phyloP scores from a whole-genome alignment of 257 asterid species.

The Leonotis leonurus region DNA sequence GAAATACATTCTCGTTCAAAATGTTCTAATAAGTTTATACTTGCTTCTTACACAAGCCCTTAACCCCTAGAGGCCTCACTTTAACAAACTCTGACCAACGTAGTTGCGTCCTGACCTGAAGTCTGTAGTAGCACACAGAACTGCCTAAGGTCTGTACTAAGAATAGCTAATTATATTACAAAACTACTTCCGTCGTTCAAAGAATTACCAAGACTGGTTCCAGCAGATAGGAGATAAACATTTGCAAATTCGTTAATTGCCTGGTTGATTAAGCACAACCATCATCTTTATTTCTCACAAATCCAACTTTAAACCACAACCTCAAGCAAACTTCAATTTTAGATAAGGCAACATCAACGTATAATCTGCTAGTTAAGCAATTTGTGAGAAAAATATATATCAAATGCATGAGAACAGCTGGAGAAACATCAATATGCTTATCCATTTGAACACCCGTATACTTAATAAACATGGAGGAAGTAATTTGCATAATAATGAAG shows the following conservation, averaged over 20 bases:
- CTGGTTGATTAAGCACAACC: neutral
- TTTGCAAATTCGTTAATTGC: neutral
- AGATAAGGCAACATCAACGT: no score
- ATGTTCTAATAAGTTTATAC: neutral
- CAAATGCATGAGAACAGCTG: neutral
- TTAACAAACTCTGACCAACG: neutral
- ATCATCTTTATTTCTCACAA: neutral
- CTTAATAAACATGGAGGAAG: neutral
- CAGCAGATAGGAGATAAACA: neutral
- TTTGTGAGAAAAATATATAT: neutral
- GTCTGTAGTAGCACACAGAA: neutral
- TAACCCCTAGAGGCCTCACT: neutral
- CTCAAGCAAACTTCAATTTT: neutral
- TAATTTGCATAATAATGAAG: neutral
- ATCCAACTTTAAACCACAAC: conserved; percentile 1
- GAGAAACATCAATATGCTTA: neutral
- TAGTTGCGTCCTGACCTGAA: neutral
- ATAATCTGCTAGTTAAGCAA: neutral
- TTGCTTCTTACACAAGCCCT: conserved; percentile 1
- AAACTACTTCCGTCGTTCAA: neutral
- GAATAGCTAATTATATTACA: neutral
- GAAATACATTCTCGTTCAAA: neutral
- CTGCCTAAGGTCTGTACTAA: neutral
- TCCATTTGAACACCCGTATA: neutral
- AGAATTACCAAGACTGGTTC: neutral